These are phyloP conservation scores for Trametes villosa DNA, from an alignment of 768 basidiomycete genomes.

Conservation along the genomic window DNA sequence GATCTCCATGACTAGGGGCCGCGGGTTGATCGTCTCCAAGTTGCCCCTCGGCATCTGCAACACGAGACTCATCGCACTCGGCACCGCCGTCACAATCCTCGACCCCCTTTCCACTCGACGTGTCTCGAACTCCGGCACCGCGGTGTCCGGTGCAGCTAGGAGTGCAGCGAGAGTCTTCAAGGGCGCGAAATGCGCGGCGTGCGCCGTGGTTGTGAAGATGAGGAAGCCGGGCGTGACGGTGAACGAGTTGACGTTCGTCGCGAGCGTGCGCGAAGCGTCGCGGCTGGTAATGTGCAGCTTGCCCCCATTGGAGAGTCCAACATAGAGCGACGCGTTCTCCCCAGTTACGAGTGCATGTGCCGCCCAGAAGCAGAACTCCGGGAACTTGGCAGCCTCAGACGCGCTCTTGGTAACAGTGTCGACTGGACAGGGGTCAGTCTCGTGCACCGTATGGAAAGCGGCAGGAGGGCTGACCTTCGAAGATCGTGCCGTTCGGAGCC, in stretches of 20 bases:
- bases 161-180: slow-evolving; percentile 38
- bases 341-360: slow-evolving; percentile 33
- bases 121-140: slow-evolving; percentile 55
- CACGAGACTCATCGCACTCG: slow-evolving; percentile 86
- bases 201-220: slow-evolving; percentile 82
- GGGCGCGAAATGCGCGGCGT: slow-evolving; percentile 79
- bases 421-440: slow-evolving; percentile 21
- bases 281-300: slow-evolving; percentile 60
- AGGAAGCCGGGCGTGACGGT: slow-evolving; percentile 73
- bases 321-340: slow-evolving; percentile 42
- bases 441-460: neutral
- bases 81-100: slow-evolving; percentile 84
- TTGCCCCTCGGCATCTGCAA: slow-evolving; percentile 99
- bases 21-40: slow-evolving; percentile 91
- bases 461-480: slow-evolving; percentile 32
- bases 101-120: slow-evolving; percentile 90
- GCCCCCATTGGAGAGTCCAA: slow-evolving; percentile 69
- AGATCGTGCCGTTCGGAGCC: slow-evolving; percentile 50
- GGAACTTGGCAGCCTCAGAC: slow-evolving; percentile 44
- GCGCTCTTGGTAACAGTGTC: slow-evolving; percentile 1
- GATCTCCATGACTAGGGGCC: slow-evolving; percentile 87
- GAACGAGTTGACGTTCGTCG: slow-evolving; percentile 72
- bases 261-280: slow-evolving; percentile 41
- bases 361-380: slow-evolving; percentile 61
- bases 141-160: slow-evolving; percentile 14